Percentiles rank a stretch among this genome's conserved stretches.
Conservation (phyloP, 345 rosid genomes). For the Jatropha curcas region DNA sequence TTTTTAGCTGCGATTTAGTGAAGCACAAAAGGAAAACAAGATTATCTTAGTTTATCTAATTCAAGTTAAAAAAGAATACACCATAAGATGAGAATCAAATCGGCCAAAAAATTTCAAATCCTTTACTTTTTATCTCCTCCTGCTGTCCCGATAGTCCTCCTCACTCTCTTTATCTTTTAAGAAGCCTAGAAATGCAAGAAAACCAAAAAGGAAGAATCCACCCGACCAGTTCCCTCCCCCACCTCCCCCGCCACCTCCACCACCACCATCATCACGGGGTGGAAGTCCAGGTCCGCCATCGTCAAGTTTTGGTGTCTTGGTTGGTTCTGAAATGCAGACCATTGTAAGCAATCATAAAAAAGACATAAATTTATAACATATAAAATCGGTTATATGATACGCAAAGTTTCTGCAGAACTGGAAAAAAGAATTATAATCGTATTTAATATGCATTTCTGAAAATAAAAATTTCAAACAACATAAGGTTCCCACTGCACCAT, state of each 20-base stretch:
- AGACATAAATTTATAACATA: background rate
- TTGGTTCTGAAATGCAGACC: constrained; percentile 22
- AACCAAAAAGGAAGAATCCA: constrained; percentile 86
- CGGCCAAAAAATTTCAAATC: background rate
- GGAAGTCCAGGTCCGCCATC: constrained; percentile 84
- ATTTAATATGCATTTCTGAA: background rate
- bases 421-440: background rate
- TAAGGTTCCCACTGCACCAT: too few relatives aligned
- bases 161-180: constrained; percentile 81
- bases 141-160: constrained; percentile 45
- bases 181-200: constrained; percentile 79
- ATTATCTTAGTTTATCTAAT: background rate
- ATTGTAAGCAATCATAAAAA: background rate
- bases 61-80: background rate
- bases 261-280: constrained; percentile 71
- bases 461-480: too few relatives aligned
- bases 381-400: background rate
- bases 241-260: constrained; percentile 90
- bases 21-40: background rate
- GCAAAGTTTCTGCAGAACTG: background rate
- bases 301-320: constrained; percentile 57
- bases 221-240: constrained; percentile 94
- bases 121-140: constrained; percentile 44
- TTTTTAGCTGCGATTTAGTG: background rate
- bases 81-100: background rate